Base-by-base conservation (phyloP, 495 filamentous ascomycete genomes). In the Peziza echinospora region DNA sequence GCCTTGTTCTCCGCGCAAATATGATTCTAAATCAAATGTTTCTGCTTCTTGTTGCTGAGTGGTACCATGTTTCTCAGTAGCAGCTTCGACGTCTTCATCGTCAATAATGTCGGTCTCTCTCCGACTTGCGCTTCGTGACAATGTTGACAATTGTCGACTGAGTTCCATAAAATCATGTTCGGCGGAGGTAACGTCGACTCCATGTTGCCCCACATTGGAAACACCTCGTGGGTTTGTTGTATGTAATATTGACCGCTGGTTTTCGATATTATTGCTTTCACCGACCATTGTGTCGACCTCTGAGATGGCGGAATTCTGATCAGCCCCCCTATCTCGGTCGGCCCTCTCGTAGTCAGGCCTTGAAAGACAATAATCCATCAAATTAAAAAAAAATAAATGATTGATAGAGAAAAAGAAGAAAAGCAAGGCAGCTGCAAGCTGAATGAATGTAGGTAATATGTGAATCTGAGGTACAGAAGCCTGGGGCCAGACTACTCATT, bases 121-220 rank as follows among this genome's bases (percentile, higher is more conserved):
- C 47, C 71, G 71, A 22, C 71, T 66, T 1, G 51, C 47, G 25
- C 60, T 62, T 52, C 60, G 77, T 10, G 78, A 84, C 25, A 80
- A 62, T 10, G 65, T 71, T 13, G 77, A 77, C 22, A 92, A 66
- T 62, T 87, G 75, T 40, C 73, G 69, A 54, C 72, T 81, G 17
- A 91, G 66, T 50, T 84, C 70, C 6, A 71, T 73, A 51, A 91
- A 92, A 37, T 89, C 78, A 26, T 75, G 71, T 58, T 85, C 76
- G 9, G 84, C 84, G 26, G 69, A 71, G 45, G 71, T 65, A 45
- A 92, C 73, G 52, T 86, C 74, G 30, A 84, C 71, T 39, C 73
- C 78, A 10, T 52, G 23, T 49, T 34, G 21, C n/a, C 42, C 39
- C 19, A 54, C 44, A 28, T 53, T 51, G 8, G 50, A 49, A 48